Evolutionary conservation across 2,329 filamentous ascomycete genomes (phyloP).

Genomic region (Fusarium coffeatum): DNA sequence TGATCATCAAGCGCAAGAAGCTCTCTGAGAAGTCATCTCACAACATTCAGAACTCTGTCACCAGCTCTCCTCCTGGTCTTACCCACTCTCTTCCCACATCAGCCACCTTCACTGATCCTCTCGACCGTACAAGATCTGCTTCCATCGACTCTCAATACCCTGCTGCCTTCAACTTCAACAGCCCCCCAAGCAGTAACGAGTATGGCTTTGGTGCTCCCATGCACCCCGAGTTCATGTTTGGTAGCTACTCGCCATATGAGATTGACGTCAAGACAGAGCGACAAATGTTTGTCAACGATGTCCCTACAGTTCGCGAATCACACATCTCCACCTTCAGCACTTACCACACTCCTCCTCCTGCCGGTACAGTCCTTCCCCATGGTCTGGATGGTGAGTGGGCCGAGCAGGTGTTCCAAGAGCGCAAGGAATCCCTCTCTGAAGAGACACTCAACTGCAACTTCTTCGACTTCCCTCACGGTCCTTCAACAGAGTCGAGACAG

Average conservation of each 20-base stretch:
- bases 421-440: slow-evolving; percentile 73
- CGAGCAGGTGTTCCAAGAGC: slow-evolving; percentile 52
- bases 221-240: slow-evolving; percentile 70
- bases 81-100: slow-evolving; percentile 86
- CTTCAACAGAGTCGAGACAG: slow-evolving; percentile 71
- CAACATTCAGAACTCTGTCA: slow-evolving; percentile 64
- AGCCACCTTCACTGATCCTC: slow-evolving; percentile 80
- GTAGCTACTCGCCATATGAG: slow-evolving; percentile 82
- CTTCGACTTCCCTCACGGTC: slow-evolving; percentile 82
- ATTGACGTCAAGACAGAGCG: slow-evolving; percentile 96
- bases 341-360: slow-evolving; percentile 81
- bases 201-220: slow-evolving; percentile 73
- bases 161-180: slow-evolving; percentile 79
- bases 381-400: slow-evolving; percentile 74
- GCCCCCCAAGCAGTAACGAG: slow-evolving; percentile 63
- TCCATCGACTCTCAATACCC: slow-evolving; percentile 86
- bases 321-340: slow-evolving; percentile 93
- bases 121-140: slow-evolving; percentile 77
- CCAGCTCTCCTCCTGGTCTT: slow-evolving; percentile 77
- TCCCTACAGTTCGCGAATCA: slow-evolving; percentile 86
- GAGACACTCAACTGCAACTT: slow-evolving; percentile 80
- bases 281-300: slow-evolving; percentile 92
- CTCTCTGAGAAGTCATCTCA: slow-evolving; percentile 83
- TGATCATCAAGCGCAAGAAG: slow-evolving; percentile 97
- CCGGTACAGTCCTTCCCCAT: slow-evolving; percentile 73